Evolutionary conservation across 2,329 filamentous ascomycete species (phyloP).

Genomic region (Aspergillus sp.): DNA sequence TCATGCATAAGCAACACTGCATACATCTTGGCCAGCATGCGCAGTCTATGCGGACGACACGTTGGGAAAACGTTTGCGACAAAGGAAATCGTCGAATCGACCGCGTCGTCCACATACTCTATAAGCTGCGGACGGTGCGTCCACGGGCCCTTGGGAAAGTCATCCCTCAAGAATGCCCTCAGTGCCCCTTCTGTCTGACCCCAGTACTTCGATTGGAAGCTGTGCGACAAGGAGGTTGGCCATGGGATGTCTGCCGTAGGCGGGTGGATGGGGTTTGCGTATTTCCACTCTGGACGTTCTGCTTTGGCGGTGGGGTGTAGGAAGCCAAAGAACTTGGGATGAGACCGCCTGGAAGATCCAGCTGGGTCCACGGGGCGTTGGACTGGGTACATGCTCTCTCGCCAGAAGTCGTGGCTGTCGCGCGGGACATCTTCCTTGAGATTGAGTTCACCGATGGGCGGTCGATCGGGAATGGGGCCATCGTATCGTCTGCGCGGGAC

Average conservation of each 20-base stretch:
- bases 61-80: conserved; percentile 3
- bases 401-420: not conserved
- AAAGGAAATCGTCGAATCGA: conserved; percentile 6
- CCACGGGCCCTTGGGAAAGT: not conserved
- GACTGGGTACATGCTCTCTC: not conserved
- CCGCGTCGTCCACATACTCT: conserved; percentile 2
- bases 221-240: conserved; percentile 5
- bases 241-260: conserved; percentile 4
- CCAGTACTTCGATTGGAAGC: conserved; percentile 9
- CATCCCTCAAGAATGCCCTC: conserved; percentile 1
- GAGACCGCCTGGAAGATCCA: not conserved
- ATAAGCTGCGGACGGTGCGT: not conserved
- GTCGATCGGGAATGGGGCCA: not conserved
- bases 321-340: conserved; percentile 2
- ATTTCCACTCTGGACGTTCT: not conserved
- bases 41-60: conserved; percentile 2
- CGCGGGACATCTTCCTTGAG: not conserved
- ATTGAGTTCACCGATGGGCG: not conserved
- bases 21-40: conserved; percentile 4
- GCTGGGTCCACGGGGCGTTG: conserved; percentile 8
- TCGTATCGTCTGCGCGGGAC: not conserved
- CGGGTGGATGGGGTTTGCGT: conserved; percentile 5
- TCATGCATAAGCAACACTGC: conserved; percentile 9
- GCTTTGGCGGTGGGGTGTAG: not conserved
- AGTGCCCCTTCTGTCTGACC: conserved; percentile 4